Conservation (phyloP, 2,329 filamentous ascomycete genomes). For the Atkinsonella hypoxylon region DNA sequence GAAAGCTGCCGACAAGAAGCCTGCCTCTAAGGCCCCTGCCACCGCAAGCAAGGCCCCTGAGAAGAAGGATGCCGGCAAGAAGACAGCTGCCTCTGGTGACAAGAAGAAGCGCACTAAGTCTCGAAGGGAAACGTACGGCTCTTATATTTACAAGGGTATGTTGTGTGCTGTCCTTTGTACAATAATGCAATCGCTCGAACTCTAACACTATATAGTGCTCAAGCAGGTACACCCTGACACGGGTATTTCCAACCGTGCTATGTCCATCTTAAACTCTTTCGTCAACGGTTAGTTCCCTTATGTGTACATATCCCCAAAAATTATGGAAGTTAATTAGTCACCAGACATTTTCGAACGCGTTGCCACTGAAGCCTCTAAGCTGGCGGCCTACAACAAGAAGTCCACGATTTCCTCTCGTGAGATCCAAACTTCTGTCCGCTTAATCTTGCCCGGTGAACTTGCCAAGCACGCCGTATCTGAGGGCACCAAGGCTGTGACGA, state of each 20-base stretch:
- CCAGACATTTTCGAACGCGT: conserved; percentile 98
- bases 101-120: conserved; percentile 99
- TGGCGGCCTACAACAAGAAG: conserved; percentile 99
- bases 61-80: conserved; percentile 99
- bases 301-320: too few species aligned
- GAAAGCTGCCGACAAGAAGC: conserved; percentile 98
- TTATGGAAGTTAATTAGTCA: too few species aligned
- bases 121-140: conserved; percentile 99
- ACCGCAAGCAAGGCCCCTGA: conserved; percentile 60
- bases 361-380: conserved; percentile 96
- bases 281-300: conserved; percentile 66
- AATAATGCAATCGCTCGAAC: not conserved
- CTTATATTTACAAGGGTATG: conserved; percentile 99
- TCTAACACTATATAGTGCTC: conserved; percentile 51
- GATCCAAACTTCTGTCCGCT: conserved; percentile 96
- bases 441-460: conserved; percentile 96
- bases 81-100: conserved; percentile 89
- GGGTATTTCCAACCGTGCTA: conserved; percentile 99
- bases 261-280: conserved; percentile 99
- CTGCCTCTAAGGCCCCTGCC: conserved; percentile 88
- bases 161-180: not conserved
- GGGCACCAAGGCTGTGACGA: conserved; percentile 99
- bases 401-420: conserved; percentile 98
- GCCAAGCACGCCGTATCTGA: conserved; percentile 99
- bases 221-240: conserved; percentile 99